These are phyloP conservation scores for Mucor circinelloides DNA, from an alignment of 371 early-diverging fungal genomes.

Conservation along the genomic window DNA sequence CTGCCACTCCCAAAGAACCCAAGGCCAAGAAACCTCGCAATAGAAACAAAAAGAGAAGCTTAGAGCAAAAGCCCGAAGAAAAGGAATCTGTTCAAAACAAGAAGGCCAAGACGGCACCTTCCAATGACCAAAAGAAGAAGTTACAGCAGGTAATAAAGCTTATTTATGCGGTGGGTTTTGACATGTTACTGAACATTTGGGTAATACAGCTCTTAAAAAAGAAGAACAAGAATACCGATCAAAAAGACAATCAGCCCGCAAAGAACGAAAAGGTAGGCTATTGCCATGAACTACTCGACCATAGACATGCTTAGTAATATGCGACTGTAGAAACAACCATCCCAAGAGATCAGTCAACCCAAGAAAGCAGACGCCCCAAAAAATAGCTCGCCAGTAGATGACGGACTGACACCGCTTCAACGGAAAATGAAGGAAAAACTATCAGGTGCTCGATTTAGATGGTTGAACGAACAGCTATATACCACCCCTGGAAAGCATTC, in stretches of 20 bases:
- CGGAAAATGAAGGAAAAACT: slow-evolving; percentile 85
- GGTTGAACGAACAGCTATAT: slow-evolving; percentile 95
- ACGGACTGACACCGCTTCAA: slow-evolving; percentile 70
- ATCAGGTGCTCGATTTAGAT: slow-evolving; percentile 89
- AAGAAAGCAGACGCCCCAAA: background rate
- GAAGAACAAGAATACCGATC: slow-evolving; percentile 8
- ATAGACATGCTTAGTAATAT: background rate
- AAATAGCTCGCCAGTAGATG: slow-evolving; percentile 9
- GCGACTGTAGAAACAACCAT: background rate
- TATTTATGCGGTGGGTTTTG: background rate
- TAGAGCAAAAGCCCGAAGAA: slow-evolving; percentile 9
- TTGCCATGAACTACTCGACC: background rate
- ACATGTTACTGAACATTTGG: background rate
- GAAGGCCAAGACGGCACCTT: slow-evolving; percentile 2
- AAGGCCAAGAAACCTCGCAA: slow-evolving; percentile 10
- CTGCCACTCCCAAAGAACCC: slow-evolving; percentile 1
- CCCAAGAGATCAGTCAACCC: background rate
- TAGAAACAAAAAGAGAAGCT: slow-evolving; percentile 21
- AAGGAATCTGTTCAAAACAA: slow-evolving; percentile 17
- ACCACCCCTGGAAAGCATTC: slow-evolving; percentile 81
- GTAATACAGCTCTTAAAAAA: slow-evolving; percentile 9
- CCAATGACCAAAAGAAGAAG: slow-evolving; percentile 23
- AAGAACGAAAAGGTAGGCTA: background rate
- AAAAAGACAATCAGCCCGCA: background rate
- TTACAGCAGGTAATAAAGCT: slow-evolving; percentile 27